A percentile compares a stretch with the other conserved stretches of the same genome.
phyloP scores from a whole-genome alignment of 305 asterid genomes.

The Fraxinus platypoda region DNA sequence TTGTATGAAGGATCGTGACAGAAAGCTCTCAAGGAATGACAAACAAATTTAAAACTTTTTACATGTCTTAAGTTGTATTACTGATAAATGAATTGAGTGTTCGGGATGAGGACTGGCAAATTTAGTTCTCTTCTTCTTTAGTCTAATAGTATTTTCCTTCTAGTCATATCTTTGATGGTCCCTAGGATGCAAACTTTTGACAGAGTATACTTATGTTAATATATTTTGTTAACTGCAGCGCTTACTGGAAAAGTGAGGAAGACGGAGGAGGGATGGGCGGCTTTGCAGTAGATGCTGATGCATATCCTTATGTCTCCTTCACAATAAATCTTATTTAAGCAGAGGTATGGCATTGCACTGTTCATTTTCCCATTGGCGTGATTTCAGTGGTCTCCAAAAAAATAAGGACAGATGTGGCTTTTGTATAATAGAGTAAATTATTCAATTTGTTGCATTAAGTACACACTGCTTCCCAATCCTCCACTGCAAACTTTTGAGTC shows the following conservation, averaged over 20 bases:
- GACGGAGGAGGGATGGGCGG: slow-evolving; percentile 68
- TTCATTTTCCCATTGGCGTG: slow-evolving; percentile 31
- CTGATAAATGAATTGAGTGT: neutral
- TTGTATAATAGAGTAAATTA: slow-evolving; percentile 45
- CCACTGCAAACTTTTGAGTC: neutral
- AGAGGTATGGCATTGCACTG: slow-evolving; percentile 23
- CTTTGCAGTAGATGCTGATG: slow-evolving; percentile 67
- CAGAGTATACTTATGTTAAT: slow-evolving; percentile 18
- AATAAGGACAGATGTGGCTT: slow-evolving; percentile 40
- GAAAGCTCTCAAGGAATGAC: slow-evolving; percentile 6
- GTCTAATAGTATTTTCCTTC: neutral
- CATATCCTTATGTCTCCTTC: slow-evolving; percentile 87
- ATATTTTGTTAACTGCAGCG: slow-evolving; percentile 43
- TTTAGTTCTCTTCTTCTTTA: slow-evolving; percentile 16
- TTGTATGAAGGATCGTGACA: neutral
- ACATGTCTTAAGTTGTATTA: slow-evolving; percentile 5
- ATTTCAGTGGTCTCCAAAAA: slow-evolving; percentile 22
- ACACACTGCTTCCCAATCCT: neutral
- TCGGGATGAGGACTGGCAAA: neutral
- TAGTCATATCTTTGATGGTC: slow-evolving; percentile 29
- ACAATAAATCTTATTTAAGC: slow-evolving; percentile 77
- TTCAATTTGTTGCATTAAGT: slow-evolving; percentile 32
- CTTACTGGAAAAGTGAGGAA: slow-evolving; percentile 79
- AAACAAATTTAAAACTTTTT: slow-evolving; percentile 12
- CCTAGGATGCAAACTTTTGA: slow-evolving; percentile 14